Evolutionary conservation across 139 green algal species (phyloP), one percentile per base, ranked within the genome.

Genomic region (Tetradesmus obliquus): DNA sequence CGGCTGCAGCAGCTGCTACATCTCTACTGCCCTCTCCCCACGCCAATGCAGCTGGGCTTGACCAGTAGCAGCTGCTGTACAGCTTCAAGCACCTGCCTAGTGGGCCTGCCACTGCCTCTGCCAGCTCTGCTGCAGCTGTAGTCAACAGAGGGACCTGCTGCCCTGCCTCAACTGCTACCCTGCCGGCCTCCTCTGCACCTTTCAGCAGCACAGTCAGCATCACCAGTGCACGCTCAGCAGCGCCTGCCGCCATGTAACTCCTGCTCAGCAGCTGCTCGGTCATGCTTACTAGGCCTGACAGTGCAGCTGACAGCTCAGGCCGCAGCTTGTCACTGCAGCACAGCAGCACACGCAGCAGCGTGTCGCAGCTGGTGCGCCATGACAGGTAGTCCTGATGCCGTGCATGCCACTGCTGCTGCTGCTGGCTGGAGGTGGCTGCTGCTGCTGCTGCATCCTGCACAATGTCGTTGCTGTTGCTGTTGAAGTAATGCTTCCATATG

Each of bases 401-500:
- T 3, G 76, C 54, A 58, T 81, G 24, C 88, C 74, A 84, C 76
- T 80, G 55, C 76, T 91, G 88, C 88, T 91, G 72, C 53, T 55
- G 51, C 62, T 89, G 66, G 22, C 54, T 3, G 76, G 22, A 17
- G 3, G 3, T 5, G n/a, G 7, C n/a, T n/a, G n/a, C 62, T 90
- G 62, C 62, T 58, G 58, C 84, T 87, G 82, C 22, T 20, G 4
- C 20, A 69, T 51, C 20, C 7, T 3, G n/a, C 17, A 13, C 51
- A 15, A 72, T 86, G 72, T 53, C 85, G 87, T 54, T 85, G 86
- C 82, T 87, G 57, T 22, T 71, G 55, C 10, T 45, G 22, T 8
- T 45, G 24, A 91, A 86, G 55, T 81, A 91, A 22, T 86, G 71
- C 55, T 79, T 20, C 88, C 88, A 91, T 79, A 91, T 91, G 72